Percentiles rank a stretch among this genome's conserved stretches.
Conservation (phyloP, 2,329 filamentous ascomycete genomes). For the Cordyceps fumosorosea region DNA sequence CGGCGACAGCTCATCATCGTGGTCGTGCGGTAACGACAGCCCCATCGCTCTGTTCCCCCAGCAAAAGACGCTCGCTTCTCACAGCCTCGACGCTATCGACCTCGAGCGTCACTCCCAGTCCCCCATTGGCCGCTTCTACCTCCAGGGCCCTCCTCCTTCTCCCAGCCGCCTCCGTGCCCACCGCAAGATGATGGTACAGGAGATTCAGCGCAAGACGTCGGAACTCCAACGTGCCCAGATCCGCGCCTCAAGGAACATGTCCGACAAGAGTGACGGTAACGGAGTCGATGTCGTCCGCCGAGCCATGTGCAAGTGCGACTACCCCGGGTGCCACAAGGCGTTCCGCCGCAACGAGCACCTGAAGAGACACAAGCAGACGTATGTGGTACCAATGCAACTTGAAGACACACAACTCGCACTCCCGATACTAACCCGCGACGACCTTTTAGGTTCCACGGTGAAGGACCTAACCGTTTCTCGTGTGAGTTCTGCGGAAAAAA, state of each 20-base stretch:
- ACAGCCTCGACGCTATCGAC: conserved; percentile 28
- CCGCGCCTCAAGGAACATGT: conserved; percentile 24
- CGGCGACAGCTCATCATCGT: conserved; percentile 30
- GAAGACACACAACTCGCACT: not conserved
- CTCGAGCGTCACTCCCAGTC: conserved; percentile 31
- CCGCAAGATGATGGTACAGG: conserved; percentile 34
- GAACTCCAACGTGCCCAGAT: conserved; percentile 39
- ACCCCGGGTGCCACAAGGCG: conserved; percentile 39
- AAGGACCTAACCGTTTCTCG: conserved; percentile 32
- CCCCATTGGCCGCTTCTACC: conserved; percentile 25
- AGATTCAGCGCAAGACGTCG: conserved; percentile 37
- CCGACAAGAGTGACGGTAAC: conserved; percentile 23
- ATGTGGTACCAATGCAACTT: conserved; percentile 21
- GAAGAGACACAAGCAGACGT: conserved; percentile 49
- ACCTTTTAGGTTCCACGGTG: conserved; percentile 29
- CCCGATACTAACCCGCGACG: conserved; percentile 1
- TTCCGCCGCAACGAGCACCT: conserved; percentile 50
- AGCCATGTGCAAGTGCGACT: conserved; percentile 39
- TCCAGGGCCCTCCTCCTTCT: conserved; percentile 27
- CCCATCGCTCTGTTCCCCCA: conserved; percentile 34
- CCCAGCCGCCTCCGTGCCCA: conserved; percentile 29
- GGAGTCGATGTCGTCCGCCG: conserved; percentile 31
- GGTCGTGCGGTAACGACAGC: conserved; percentile 35
- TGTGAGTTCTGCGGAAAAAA: conserved; percentile 38
- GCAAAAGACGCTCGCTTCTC: conserved; percentile 23